Evolutionary conservation across 2,329 filamentous ascomycete species (phyloP), one percentile per base, ranked within the genome.

Genomic region (Bipolaris victoriae): DNA sequence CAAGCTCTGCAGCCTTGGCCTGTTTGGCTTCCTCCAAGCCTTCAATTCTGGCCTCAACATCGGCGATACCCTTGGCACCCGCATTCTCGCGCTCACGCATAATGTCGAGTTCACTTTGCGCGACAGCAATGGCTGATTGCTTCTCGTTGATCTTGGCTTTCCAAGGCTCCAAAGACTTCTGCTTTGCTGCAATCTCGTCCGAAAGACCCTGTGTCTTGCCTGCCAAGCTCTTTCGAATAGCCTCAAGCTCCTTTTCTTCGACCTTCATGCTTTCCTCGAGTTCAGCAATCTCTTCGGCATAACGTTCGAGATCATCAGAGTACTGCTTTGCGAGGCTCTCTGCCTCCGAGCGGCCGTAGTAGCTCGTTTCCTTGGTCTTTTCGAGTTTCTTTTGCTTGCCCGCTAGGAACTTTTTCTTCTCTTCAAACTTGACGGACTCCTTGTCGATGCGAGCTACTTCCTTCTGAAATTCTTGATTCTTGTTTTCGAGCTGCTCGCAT

Each of bases 91-190:
- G 92, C 73, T 99, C 95, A 39, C 87, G 86, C 7, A 99, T 83
- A 55, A 99, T 98, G 58, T 92, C 89, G 65, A 98, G 86, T 76
- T 99, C 94, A 76, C 92, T 97, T 74, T 97, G 91, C 1, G 95
- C 92, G 10, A 99, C 93, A 3, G 94, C 94, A 65, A 97, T 96
- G 3, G 90, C 88, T 0, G 93, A 97, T 71, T 95, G 90, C 76
- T 97, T 98, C 73, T 97, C 90, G 76, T 95, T 97, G 79, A 99
- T 94, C 78, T 95, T 98, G 64, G 92, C 92, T 66, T 90, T 93
- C 95, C 95, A 99, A 0, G 95, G 95, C 77, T 98, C 94, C 10
- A 99, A 82, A 1, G 91, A 89, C 78, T 96, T 97, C 72, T 99
- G 95, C 78, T 97, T 97, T 4, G 83, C 84, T 0, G 92, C 88